Conservation (phyloP, 2,329 filamentous ascomycete species). For the Purpureocillium takamizusanense region DNA sequence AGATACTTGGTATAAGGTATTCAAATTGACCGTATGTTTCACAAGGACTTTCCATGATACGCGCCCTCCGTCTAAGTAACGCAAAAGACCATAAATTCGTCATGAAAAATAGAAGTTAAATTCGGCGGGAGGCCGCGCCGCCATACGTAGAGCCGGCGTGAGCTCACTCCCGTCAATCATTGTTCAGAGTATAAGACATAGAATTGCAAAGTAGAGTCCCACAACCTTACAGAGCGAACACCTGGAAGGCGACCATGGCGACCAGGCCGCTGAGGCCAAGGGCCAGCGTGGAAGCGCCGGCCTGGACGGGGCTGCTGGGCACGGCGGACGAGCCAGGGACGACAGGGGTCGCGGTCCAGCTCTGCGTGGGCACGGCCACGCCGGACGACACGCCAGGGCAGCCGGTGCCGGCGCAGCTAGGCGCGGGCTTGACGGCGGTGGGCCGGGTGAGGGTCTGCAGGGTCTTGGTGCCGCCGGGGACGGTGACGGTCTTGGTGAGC, state of each 20-base stretch:
- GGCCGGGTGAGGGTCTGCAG: slow-evolving; percentile 11
- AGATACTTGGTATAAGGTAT: too few species aligned
- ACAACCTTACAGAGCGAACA: slow-evolving; percentile 16
- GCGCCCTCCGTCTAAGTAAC: too few species aligned
- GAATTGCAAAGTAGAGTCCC: background rate
- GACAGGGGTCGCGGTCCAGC: slow-evolving; percentile 5
- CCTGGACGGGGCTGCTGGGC: slow-evolving; percentile 31
- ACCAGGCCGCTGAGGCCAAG: slow-evolving; percentile 16
- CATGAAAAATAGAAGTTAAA: background rate
- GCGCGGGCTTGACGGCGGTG: slow-evolving; percentile 8
- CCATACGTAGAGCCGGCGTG: too few species aligned
- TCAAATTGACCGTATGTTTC: too few species aligned
- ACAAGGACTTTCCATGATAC: too few species aligned
- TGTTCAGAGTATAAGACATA: too few species aligned
- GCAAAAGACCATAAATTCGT: too few species aligned
- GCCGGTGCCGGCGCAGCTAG: slow-evolving; percentile 14
- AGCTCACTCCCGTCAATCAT: background rate
- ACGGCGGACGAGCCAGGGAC: slow-evolving; percentile 1
- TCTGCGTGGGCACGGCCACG: slow-evolving; percentile 11
- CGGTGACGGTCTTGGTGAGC: slow-evolving; percentile 2
- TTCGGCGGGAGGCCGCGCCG: background rate
- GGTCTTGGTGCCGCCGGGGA: slow-evolving; percentile 4
- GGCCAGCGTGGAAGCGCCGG: slow-evolving; percentile 30
- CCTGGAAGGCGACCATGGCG: slow-evolving; percentile 16
- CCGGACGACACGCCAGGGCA: slow-evolving; percentile 10